Evolutionary conservation across 768 basidiomycete species (phyloP).

Genomic region (Macrolepiota dolichaula): DNA sequence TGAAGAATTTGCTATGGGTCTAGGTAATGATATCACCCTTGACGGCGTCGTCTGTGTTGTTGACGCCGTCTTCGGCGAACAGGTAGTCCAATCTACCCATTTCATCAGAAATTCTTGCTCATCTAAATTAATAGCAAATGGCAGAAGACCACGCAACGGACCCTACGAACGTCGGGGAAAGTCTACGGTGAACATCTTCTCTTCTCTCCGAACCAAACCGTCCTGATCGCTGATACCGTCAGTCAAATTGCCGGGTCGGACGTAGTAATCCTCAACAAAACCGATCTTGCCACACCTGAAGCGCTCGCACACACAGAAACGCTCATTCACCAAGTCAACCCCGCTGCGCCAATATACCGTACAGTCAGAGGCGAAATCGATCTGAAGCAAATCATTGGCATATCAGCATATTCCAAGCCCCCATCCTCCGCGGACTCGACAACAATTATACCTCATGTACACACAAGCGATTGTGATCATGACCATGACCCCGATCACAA

Average conservation of each 20-base stretch:
- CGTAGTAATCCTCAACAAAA: constrained; percentile 89
- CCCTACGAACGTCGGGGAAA: constrained; percentile 55
- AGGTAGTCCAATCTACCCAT: constrained; percentile 25
- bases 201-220: neutral
- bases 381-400: constrained; percentile 71
- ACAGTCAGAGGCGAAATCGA: constrained; percentile 76
- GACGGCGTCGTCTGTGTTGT: constrained; percentile 94
- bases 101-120: neutral
- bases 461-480: constrained; percentile 28
- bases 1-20: constrained; percentile 70
- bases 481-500: constrained; percentile 29
- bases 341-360: constrained; percentile 67
- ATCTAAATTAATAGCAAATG: constrained; percentile 63
- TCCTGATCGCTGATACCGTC: neutral
- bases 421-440: constrained; percentile 24
- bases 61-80: constrained; percentile 77
- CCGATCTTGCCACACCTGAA: constrained; percentile 60
- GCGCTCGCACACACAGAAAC: constrained; percentile 47
- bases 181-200: constrained; percentile 56
- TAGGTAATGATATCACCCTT: constrained; percentile 66
- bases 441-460: constrained; percentile 16
- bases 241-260: constrained; percentile 95
- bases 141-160: constrained; percentile 69
- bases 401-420: constrained; percentile 68
- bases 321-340: constrained; percentile 75